Percentiles rank a stretch among this genome's conserved stretches.
These are phyloP conservation scores for Phytophthora boehmeriae DNA, from an alignment of 352 stramenopile genomes.

Conservation along the genomic window DNA sequence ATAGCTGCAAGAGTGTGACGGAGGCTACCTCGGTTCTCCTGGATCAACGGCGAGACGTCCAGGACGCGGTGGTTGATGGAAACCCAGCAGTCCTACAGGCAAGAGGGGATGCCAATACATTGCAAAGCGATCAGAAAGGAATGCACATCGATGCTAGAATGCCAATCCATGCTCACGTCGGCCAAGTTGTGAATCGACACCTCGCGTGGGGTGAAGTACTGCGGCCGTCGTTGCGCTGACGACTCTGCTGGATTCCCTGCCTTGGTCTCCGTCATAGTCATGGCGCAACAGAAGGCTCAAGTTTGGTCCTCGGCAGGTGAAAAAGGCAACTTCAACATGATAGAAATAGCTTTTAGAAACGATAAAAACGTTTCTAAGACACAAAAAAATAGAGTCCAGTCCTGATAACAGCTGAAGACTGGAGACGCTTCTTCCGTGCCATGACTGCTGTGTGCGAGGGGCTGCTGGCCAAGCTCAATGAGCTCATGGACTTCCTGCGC, in stretches of 20 bases:
- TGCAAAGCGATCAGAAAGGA: not conserved
- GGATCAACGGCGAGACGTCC: conserved; percentile 83
- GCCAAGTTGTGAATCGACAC: conserved; percentile 85
- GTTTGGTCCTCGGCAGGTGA: conserved; percentile 23
- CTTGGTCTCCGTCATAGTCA: conserved; percentile 20
- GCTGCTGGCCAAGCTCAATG: conserved; percentile 78
- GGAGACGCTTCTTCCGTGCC: conserved; percentile 5
- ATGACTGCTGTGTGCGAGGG: conserved; percentile 62
- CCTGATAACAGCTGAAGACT: not conserved
- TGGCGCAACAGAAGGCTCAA: no score
- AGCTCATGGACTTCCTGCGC: conserved; percentile 86
- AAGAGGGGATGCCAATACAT: not conserved
- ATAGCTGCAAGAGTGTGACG: not conserved
- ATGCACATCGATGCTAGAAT: not conserved
- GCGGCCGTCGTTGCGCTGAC: conserved; percentile 11
- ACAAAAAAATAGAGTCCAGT: not conserved
- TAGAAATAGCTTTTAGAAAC: not conserved
- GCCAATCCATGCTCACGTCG: conserved; percentile 38
- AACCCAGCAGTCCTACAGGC: conserved; percentile 78
- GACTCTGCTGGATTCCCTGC: no score
- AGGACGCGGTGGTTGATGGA: conserved; percentile 79
- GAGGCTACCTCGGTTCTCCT: conserved; percentile 52
- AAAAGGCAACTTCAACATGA: not conserved
- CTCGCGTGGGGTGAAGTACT: conserved; percentile 82
- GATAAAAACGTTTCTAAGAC: not conserved